Evolutionary conservation across 2,329 filamentous ascomycete genomes (phyloP), one percentile per base, ranked within the genome.

Genomic region (Epichloe coenophiala): DNA sequence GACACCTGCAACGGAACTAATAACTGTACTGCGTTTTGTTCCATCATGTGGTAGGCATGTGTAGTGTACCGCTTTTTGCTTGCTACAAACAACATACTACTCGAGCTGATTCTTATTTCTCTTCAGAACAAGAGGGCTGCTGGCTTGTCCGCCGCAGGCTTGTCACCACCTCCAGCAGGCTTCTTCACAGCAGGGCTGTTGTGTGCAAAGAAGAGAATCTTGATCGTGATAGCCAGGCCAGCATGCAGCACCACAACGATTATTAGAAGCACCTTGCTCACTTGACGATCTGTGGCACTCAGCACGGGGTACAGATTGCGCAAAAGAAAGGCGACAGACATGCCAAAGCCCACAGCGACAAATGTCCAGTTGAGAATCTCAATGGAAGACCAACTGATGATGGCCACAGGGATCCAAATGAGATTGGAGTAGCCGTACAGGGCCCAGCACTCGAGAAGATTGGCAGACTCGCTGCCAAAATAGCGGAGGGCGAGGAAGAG

Each of bases 361-460:
- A 98, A 95, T 17, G 88, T 80, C 78, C 88, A 97, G 72, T 98
- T 98, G 57, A 98, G 78, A 51, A 88, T 81, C 50, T 81, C 82
- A 59, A 96, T 72, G 49, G 86, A 85, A 56, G 86, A 91, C 86
- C 90, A 96, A 64, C 85, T 89, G 58, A 96, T 87, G 55, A 95
- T 71, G 45, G 93, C 90, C 42, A 98, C 90, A 2, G 86, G 88
- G 59, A 98, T 90, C 93, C 93, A 98, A 63, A 98, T 88, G 61
- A 98, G 74, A 71, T 98, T 98, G 51, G 86, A 81, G 73, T 98
- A 98, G 50, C 93, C 93, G n/a, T n/a, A 98, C 37, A 98, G 74
- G 53, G 89, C 87, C 82, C 88, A 90, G 73, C 89, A 95, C 72
- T 98, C 93, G 58, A 98, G 78, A 53, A 98, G 72, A 68, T 95